These are phyloP conservation scores for Malania oleifera DNA, from an alignment of 164 flowering plant species.

Conservation along the genomic window DNA sequence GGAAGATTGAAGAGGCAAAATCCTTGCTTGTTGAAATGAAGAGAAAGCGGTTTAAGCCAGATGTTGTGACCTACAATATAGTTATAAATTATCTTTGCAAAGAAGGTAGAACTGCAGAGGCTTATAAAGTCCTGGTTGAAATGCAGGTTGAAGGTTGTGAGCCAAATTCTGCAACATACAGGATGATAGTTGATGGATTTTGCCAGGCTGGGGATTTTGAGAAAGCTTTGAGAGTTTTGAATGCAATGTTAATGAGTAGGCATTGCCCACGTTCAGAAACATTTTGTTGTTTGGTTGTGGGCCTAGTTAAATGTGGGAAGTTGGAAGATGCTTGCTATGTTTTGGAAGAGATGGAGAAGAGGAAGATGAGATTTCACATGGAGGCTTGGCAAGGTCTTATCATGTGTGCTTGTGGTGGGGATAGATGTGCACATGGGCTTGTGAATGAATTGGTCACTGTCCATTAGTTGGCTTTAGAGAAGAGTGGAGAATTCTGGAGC, in stretches of 20 bases:
- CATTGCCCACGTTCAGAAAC: constrained; percentile 62
- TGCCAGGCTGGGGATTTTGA: constrained; percentile 56
- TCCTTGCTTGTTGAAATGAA: constrained; percentile 67
- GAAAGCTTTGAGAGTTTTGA: constrained; percentile 55
- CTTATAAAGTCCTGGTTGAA: constrained; percentile 60
- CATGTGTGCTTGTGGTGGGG: constrained; percentile 23
- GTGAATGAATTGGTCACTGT: constrained; percentile 15
- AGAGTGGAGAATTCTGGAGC: background rate
- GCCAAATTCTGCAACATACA: constrained; percentile 70
- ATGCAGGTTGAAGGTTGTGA: constrained; percentile 76
- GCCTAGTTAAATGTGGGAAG: constrained; percentile 48
- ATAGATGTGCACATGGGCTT: constrained; percentile 11
- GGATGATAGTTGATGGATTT: constrained; percentile 87
- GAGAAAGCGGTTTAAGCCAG: constrained; percentile 61
- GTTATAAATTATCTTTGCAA: constrained; percentile 59
- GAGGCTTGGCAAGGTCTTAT: constrained; percentile 54
- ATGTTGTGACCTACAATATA: constrained; percentile 69
- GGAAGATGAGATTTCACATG: constrained; percentile 36
- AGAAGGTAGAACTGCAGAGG: constrained; percentile 51
- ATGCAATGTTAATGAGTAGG: constrained; percentile 52
- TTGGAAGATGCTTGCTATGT: constrained; percentile 58
- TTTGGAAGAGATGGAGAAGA: constrained; percentile 80
- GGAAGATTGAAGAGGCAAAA: constrained; percentile 68
- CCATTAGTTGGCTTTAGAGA: background rate
- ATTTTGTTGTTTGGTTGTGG: constrained; percentile 45